Evolutionary conservation across 2,329 filamentous ascomycete species (phyloP).

Genomic region (Cladosporium sp.): DNA sequence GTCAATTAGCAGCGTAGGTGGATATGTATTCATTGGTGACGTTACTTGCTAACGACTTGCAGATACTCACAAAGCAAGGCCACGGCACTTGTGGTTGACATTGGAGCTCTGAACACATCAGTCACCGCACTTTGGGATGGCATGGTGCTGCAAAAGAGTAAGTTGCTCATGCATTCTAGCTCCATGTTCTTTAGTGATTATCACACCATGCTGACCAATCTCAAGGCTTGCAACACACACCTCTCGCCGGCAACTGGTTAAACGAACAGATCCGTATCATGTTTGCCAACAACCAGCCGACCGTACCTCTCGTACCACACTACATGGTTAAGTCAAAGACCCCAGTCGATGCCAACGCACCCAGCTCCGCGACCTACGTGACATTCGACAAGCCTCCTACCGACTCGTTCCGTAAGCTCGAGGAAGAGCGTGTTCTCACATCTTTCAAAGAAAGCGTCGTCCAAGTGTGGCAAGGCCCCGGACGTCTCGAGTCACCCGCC

Average conservation of each 20-base stretch:
- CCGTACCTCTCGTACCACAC: constrained; percentile 76
- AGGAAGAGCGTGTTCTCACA: constrained; percentile 89
- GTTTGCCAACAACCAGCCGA: constrained; percentile 67
- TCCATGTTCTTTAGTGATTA: background rate
- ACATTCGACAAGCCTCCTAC: constrained; percentile 63
- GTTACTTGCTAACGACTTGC: constrained; percentile 23
- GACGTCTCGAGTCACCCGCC: constrained; percentile 53
- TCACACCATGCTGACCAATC: background rate
- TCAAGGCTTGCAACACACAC: constrained; percentile 74
- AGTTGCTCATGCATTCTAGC: constrained; percentile 9
- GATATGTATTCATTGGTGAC: background rate
- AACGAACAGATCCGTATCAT: constrained; percentile 83
- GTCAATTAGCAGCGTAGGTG: constrained; percentile 75
- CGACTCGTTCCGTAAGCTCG: constrained; percentile 74
- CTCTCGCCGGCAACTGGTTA: constrained; percentile 84
- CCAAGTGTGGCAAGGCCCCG: constrained; percentile 84
- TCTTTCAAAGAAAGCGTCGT: constrained; percentile 98
- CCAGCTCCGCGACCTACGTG: constrained; percentile 73
- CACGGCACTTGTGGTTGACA: constrained; percentile 86
- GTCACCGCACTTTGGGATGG: constrained; percentile 93
- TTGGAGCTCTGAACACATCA: constrained; percentile 84
- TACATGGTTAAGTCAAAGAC: constrained; percentile 87
- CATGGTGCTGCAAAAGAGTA: constrained; percentile 79
- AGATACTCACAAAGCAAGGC: constrained; percentile 89
- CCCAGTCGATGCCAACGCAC: constrained; percentile 80